Base-by-base conservation (phyloP, 176 grass and related monocot genomes). In the Eragrostis curvula region DNA sequence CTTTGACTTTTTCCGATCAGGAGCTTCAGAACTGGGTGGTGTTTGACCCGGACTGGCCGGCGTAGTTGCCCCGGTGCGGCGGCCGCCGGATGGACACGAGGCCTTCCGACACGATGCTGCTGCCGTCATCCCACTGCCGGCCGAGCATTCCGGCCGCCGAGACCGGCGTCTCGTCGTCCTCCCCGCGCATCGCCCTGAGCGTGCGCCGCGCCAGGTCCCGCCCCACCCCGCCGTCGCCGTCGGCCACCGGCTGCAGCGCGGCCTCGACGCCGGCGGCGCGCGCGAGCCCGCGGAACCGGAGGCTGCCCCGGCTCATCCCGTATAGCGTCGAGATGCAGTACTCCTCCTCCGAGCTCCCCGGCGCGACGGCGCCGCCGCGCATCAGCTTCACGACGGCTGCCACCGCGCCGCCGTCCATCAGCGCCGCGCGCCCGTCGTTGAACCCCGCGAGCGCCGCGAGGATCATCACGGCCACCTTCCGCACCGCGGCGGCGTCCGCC, bases 391-490 rank as follows among this genome's bases (percentile, higher is more conserved):
- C 82, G 44, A 94, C 80, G 0, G 88, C 82, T 0, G 85, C 88
- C 64, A 98, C 92, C 39, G 88, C 81, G 57, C 93, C 90, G 12
- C 81, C 84, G 86, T 98, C 96, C 92, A 95, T 93, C 43, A 98
- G 82, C 0, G 90, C 90, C 0, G 82, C 87, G 25, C 96, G 81
- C 3, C 96, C 96, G 29, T 95, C 90, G 27, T 69, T 70, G 75
- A 84, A 93, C 0, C 88, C 84, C 0, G 92, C 92, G 0, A 98
- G 82, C 76, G 93, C 95, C 2, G 90, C 88, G 6, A 98, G 70
- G 41, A 98, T 43, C 92, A 95, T 98, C 72, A 95, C 48, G 4
- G 90, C 84, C 28, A 93, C 76, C 81, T 79, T 90, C 71, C 86
- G 71, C n/a, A 91, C 80, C 10, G 53, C 61, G 10, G 88, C 80